Conservation (phyloP, 73 alveolate species). For the Tetrahymena borealis region DNA sequence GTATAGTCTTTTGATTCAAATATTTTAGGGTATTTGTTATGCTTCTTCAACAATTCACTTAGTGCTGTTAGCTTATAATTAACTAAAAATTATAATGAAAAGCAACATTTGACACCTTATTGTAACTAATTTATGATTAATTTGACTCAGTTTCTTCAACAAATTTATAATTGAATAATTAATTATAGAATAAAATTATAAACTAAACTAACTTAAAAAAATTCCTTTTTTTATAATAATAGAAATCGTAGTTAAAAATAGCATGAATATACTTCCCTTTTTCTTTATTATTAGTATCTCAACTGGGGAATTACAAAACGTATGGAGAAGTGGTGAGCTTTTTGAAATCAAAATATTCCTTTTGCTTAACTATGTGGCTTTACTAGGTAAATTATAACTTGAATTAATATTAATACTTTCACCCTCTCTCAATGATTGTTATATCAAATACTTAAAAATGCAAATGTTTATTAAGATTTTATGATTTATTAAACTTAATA, state of each 20-base stretch:
- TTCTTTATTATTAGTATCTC: neutral
- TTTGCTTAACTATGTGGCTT: neutral
- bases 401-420: no score
- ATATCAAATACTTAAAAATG: no score
- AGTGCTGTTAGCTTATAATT: neutral
- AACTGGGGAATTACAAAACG: neutral
- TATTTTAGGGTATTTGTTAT: neutral
- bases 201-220: no score
- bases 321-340: neutral
- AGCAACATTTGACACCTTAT: neutral
- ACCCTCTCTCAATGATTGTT: no score
- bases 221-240: neutral
- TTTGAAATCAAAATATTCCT: neutral
- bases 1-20: neutral
- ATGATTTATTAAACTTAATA: no score
- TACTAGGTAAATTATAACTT: neutral
- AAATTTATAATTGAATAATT: neutral
- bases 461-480: no score
- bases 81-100: neutral
- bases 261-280: neutral
- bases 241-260: neutral
- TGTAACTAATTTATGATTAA: neutral
- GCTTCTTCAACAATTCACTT: neutral
- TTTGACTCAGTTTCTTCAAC: neutral
- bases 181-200: neutral